Base-by-base conservation (phyloP, 208 protist species). In the Trypanosoma mega region DNA sequence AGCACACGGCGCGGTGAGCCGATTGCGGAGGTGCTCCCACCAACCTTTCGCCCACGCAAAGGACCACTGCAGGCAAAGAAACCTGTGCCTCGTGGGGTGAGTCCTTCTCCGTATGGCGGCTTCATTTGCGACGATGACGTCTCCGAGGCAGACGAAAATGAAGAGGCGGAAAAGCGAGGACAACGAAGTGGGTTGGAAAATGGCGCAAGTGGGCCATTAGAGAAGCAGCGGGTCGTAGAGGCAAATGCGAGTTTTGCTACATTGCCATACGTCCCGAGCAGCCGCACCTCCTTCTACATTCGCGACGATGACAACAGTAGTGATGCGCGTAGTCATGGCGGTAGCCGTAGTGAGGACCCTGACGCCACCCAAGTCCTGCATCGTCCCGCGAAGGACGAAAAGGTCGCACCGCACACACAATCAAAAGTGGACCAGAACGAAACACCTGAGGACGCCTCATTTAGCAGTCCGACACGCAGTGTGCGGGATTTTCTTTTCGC, bases 1-100 rank as follows among this genome's bases (percentile, higher is more conserved):
- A 46, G 14, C 55, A 16, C 8, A 7, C 45, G 21, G 34, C 37
- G 63, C n/a, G 37, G 62, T 23, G 36, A 77, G 53, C 68, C 78
- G 18, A 89, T 85, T 41, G 64, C 67, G 0, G 74, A 71, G 11
- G 76, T 82, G 26, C 63, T 92, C 21, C 79, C 80, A 0, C 80
- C 80, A 14, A 91, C 84, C 23, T 87, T 87, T 55, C 68, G 80
- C 9, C 68, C 67, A 20, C 80, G 84, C 24, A 79, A 78, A 29
- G 56, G 49, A 29, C 47, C 29, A 39, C 24, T 62, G 8, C 75
- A 62, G n/a, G 57, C 60, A 21, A 23, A 62, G 30, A 63, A 57
- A 52, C 43, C 54, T 7, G 36, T 55, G 27, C 53, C 68, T 12
- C 39, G 51, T 33, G 34, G 45, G 8, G 5, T 55, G 24, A 69